phyloP scores from a whole-genome alignment of 139 green algal species.

The Diplosphaera chodatii region DNA sequence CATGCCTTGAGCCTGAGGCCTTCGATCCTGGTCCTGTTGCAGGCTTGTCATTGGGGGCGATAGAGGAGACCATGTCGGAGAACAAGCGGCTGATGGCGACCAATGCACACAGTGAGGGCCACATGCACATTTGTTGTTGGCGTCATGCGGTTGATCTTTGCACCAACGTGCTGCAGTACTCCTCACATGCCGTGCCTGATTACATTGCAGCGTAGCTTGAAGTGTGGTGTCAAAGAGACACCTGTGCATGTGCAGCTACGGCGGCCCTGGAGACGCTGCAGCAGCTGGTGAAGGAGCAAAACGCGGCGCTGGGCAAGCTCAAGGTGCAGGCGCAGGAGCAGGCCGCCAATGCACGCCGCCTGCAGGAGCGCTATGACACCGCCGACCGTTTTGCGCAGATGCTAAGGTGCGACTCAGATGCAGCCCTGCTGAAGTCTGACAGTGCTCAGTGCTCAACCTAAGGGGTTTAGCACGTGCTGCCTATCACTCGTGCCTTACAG shows the following conservation, averaged over 20 bases:
- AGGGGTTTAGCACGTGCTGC: too few relatives aligned
- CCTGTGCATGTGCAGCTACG: too few relatives aligned
- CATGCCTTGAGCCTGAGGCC: too few relatives aligned
- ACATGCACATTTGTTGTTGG: too few relatives aligned
- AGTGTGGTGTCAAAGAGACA: too few relatives aligned
- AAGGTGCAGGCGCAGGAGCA: constrained; percentile 1
- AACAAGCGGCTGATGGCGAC: neutral
- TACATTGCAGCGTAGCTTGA: too few relatives aligned
- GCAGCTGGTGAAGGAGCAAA: constrained; percentile 7
- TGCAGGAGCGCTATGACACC: neutral
- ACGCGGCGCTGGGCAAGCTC: neutral
- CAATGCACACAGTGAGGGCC: neutral
- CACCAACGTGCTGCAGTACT: too few relatives aligned
- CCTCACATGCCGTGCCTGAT: too few relatives aligned
- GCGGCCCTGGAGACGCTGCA: constrained; percentile 1
- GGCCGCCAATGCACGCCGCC: neutral
- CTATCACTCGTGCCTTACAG: too few relatives aligned
- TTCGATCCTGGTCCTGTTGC: too few relatives aligned
- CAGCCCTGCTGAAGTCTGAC: too few relatives aligned
- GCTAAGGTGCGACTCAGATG: neutral
- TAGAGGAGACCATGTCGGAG: neutral
- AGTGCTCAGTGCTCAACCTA: neutral
- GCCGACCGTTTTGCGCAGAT: neutral
- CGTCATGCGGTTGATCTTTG: too few relatives aligned
- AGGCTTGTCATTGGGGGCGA: neutral